These are phyloP conservation scores for Gnomoniopsis sp. DNA, from an alignment of 2,329 filamentous ascomycete species.

Conservation along the genomic window DNA sequence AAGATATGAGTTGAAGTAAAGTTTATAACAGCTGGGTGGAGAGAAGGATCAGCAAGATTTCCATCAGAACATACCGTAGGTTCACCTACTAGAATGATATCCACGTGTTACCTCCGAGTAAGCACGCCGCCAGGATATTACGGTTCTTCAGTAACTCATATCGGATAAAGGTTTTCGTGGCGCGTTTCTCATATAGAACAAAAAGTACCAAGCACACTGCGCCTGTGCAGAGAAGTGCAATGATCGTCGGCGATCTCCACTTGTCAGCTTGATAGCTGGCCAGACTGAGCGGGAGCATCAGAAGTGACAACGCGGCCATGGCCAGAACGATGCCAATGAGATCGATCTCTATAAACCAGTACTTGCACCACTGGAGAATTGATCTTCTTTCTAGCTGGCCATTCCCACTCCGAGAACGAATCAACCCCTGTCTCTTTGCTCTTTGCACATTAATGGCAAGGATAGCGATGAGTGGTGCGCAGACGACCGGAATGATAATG, in stretches of 20 bases:
- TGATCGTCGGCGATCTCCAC: conserved; percentile 5
- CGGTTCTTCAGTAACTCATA: conserved; percentile 5
- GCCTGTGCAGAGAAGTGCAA: background rate
- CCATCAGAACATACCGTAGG: background rate
- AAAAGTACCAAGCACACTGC: conserved; percentile 3
- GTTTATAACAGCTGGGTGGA: conserved; percentile 42
- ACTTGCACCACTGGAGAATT: conserved; percentile 19
- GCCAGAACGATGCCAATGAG: conserved; percentile 1
- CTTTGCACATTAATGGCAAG: conserved; percentile 55
- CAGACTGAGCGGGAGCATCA: conserved; percentile 8
- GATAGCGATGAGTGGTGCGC: conserved; percentile 54
- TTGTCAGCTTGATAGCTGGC: conserved; percentile 9
- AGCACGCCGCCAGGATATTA: conserved; percentile 2
- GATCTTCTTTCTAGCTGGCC: conserved; percentile 42
- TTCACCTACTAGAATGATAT: conserved; percentile 37
- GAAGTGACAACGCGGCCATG: conserved; percentile 4
- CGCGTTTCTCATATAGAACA: background rate
- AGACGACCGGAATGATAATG: conserved; percentile 55
- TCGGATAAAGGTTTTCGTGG: conserved; percentile 6
- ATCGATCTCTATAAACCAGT: conserved; percentile 59
- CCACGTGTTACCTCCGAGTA: conserved; percentile 30
- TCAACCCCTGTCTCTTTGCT: conserved; percentile 47
- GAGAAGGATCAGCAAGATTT: conserved; percentile 21
- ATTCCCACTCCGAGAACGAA: conserved; percentile 37
- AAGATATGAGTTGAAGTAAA: conserved; percentile 54